Evolutionary conservation across 2,329 filamentous ascomycete species (phyloP).

Genomic region (Massarina eburnea): DNA sequence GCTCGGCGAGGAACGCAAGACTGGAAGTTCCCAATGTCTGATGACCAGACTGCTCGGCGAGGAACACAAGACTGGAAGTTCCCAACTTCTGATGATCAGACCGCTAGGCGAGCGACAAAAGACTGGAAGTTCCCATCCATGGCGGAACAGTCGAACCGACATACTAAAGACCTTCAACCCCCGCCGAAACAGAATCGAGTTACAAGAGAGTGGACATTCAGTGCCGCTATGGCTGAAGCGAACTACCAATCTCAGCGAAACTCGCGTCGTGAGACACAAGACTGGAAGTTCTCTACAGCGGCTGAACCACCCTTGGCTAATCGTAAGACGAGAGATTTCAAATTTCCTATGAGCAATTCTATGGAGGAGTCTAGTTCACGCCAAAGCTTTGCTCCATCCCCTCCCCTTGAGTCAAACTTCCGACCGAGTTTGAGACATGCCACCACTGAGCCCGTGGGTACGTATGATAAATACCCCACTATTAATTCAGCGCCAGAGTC

Average conservation of each 20-base stretch:
- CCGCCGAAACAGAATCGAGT: conserved; percentile 43
- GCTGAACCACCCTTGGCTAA: conserved; percentile 21
- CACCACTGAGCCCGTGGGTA: conserved; percentile 43
- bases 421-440: conserved; percentile 46
- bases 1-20: conserved; percentile 50
- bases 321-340: conserved; percentile 38
- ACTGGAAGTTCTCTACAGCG: conserved; percentile 29
- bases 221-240: conserved; percentile 46
- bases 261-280: conserved; percentile 37
- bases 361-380: conserved; percentile 15
- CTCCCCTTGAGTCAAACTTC: conserved; percentile 37
- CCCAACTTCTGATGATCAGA: conserved; percentile 14
- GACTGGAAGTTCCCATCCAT: conserved; percentile 30
- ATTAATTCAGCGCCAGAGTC: conserved; percentile 37
- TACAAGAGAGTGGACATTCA: conserved; percentile 53
- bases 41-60: conserved; percentile 29
- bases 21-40: conserved; percentile 54
- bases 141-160: conserved; percentile 20
- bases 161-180: conserved; percentile 38
- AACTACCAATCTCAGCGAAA: conserved; percentile 35
- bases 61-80: conserved; percentile 51
- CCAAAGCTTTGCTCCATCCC: conserved; percentile 26
- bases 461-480: conserved; percentile 43
- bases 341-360: conserved; percentile 35
- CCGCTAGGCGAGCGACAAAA: conserved; percentile 31